Percentiles rank a stretch among this genome's conserved stretches.
Evolutionary conservation across 176 grass and related monocot species (phyloP).

Genomic region (Cenchrus purpureus): DNA sequence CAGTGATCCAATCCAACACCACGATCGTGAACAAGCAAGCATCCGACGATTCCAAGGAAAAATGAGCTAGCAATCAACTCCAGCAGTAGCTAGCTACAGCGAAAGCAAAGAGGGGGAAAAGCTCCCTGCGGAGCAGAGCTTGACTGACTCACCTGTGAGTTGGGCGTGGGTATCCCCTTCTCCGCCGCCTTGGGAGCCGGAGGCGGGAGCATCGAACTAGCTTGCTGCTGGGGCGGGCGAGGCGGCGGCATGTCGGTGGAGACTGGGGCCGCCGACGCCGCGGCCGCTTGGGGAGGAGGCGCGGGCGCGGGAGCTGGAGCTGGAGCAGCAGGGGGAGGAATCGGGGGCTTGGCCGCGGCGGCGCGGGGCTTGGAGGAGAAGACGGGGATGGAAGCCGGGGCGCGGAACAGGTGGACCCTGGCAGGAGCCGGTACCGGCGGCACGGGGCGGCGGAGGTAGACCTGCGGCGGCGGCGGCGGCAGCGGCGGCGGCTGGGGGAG

Average conservation of each 20-base stretch:
- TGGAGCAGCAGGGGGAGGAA: slow-evolving; percentile 6
- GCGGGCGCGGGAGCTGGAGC: not conserved
- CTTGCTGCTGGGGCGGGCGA: not conserved
- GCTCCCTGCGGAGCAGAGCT: not conserved
- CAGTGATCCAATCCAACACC: not conserved
- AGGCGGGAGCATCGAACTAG: not conserved
- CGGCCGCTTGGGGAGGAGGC: not conserved
- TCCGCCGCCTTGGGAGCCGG: not conserved
- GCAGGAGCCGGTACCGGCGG: slow-evolving; percentile 37
- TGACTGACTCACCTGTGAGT: slow-evolving; percentile 30
- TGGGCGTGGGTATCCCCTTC: slow-evolving; percentile 1
- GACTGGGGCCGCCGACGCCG: not conserved
- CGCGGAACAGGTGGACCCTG: slow-evolving; percentile 38
- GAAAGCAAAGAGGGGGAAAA: not conserved
- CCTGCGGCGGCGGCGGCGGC: slow-evolving; percentile 43
- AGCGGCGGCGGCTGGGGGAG: slow-evolving; percentile 9
- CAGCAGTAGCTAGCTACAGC: not conserved
- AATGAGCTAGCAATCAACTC: not conserved
- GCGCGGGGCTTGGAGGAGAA: slow-evolving; percentile 34
- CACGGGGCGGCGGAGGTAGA: slow-evolving; percentile 48
- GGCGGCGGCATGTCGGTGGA: slow-evolving; percentile 12
- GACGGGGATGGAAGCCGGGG: slow-evolving; percentile 40
- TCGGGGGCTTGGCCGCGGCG: slow-evolving; percentile 1
- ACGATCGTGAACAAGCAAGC: not conserved
- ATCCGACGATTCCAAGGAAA: not conserved